phyloP scores from a whole-genome alignment of 495 filamentous ascomycete species.

The Sabuloglossum arenarium region DNA sequence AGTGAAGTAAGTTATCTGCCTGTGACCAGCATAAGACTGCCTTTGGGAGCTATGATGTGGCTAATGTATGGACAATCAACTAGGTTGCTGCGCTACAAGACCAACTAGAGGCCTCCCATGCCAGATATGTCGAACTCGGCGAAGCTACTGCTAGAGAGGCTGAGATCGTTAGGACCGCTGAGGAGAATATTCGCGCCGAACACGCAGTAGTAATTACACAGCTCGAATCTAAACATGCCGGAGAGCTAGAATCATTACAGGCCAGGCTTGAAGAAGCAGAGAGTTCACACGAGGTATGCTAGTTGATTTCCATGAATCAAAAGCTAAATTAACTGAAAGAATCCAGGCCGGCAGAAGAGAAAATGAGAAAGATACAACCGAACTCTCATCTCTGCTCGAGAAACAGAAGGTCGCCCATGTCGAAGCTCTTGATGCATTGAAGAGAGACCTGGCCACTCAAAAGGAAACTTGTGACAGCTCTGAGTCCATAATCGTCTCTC shows the following conservation, averaged over 20 bases:
- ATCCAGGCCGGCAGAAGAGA: not conserved
- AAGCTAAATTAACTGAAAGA: not conserved
- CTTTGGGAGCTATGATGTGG: not conserved
- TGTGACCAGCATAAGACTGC: not conserved
- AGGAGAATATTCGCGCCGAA: not conserved
- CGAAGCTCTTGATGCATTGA: not conserved
- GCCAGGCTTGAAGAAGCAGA: not conserved
- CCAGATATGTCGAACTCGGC: not conserved
- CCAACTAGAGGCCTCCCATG: not conserved
- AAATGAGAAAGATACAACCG: not conserved
- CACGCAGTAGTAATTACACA: not conserved
- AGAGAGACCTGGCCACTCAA: not conserved
- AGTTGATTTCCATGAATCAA: not conserved
- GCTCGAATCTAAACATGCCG: slow-evolving; percentile 1
- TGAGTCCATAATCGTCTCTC: not conserved
- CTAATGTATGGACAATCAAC: not conserved
- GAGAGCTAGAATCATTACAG: not conserved
- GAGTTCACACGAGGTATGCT: not conserved
- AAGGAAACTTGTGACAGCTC: not conserved
- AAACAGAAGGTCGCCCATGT: not conserved
- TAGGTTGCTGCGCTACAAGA: not conserved
- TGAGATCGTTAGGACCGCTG: not conserved
- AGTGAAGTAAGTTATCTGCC: not conserved
- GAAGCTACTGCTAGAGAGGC: not conserved
- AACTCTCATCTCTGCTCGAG: not conserved